These are phyloP conservation scores for Globisporangium yorkense DNA, from an alignment of 352 stramenopile species.

Conservation along the genomic window DNA sequence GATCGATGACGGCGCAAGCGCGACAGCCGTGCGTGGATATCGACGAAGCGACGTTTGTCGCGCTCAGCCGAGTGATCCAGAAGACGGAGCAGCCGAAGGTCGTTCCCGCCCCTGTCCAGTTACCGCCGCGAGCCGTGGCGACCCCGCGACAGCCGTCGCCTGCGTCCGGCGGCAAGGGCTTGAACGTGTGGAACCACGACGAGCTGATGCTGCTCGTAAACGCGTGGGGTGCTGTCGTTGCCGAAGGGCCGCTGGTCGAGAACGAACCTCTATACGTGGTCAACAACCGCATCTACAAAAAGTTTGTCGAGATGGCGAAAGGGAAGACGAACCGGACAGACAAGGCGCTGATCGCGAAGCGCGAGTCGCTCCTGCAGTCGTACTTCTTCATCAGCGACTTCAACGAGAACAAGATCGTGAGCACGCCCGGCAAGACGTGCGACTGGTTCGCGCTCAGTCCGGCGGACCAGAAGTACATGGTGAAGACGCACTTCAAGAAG, in stretches of 20 bases:
- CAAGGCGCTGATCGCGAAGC: constrained; percentile 13
- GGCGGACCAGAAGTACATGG: constrained; percentile 8
- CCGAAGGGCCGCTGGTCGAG: constrained; percentile 1
- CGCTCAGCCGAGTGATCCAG: constrained; percentile 3
- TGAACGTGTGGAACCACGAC: constrained; percentile 14
- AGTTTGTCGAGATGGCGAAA: constrained; percentile 8
- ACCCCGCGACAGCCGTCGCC: constrained; percentile 5
- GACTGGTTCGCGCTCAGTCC: constrained; percentile 11
- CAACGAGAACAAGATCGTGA: constrained; percentile 5
- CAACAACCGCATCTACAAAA: constrained; percentile 13
- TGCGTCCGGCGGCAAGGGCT: constrained; percentile 1
- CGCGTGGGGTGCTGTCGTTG: constrained; percentile 1
- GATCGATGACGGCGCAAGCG: background rate
- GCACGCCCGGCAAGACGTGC: background rate
- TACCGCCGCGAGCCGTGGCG: background rate
- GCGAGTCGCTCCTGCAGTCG: constrained; percentile 11
- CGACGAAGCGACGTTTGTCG: constrained; percentile 5
- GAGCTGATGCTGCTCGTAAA: constrained; percentile 7
- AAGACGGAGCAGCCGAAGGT: background rate
- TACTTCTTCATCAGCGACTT: constrained; percentile 14
- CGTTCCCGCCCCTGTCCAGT: too few species aligned
- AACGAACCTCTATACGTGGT: constrained; percentile 10
- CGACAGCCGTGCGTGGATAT: constrained; percentile 8
- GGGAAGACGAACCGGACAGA: constrained; percentile 7
- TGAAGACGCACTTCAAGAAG: constrained; percentile 13